phyloP scores from a whole-genome alignment of 1,139 yeast species.

The Yamadazyma sp. region DNA sequence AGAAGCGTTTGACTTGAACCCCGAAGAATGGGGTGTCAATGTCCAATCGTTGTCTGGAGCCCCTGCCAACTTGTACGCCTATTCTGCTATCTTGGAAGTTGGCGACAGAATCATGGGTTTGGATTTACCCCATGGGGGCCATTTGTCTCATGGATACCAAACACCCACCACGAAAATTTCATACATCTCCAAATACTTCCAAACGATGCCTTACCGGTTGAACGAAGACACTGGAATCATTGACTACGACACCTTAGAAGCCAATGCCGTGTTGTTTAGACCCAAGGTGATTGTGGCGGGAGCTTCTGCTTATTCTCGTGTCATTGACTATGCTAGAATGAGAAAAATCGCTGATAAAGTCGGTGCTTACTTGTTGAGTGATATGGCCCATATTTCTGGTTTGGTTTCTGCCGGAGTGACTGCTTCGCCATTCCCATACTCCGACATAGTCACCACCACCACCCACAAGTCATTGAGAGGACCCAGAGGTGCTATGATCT shows the following conservation, averaged over 20 bases:
- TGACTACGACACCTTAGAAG: slow-evolving; percentile 86
- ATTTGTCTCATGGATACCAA: slow-evolving; percentile 94
- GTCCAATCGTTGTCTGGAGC: slow-evolving; percentile 95
- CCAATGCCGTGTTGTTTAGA: slow-evolving; percentile 82
- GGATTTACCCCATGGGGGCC: slow-evolving; percentile 97
- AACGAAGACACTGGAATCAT: slow-evolving; percentile 83
- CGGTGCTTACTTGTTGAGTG: slow-evolving; percentile 88
- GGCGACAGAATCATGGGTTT: slow-evolving; percentile 96
- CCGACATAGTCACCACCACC: slow-evolving; percentile 95
- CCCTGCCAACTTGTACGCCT: slow-evolving; percentile 92
- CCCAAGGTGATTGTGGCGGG: slow-evolving; percentile 96
- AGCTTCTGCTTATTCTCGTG: slow-evolving; percentile 92
- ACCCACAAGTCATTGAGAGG: slow-evolving; percentile 97
- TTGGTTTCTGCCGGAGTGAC: slow-evolving; percentile 91
- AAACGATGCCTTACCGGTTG: slow-evolving; percentile 94
- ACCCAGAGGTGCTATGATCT: slow-evolving; percentile 98
- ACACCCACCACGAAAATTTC: slow-evolving; percentile 86
- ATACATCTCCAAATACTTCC: slow-evolving; percentile 88
- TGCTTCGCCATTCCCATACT: slow-evolving; percentile 88
- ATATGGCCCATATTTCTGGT: slow-evolving; percentile 97
- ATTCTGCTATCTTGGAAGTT: slow-evolving; percentile 86
- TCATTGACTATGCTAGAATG: slow-evolving; percentile 88
- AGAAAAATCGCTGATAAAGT: slow-evolving; percentile 86
- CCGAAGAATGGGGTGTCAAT: slow-evolving; percentile 91
- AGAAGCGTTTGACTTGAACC: slow-evolving; percentile 73